phyloP scores from a whole-genome alignment of 2,329 filamentous ascomycete species.

The Teratosphaeria nubilosa region DNA sequence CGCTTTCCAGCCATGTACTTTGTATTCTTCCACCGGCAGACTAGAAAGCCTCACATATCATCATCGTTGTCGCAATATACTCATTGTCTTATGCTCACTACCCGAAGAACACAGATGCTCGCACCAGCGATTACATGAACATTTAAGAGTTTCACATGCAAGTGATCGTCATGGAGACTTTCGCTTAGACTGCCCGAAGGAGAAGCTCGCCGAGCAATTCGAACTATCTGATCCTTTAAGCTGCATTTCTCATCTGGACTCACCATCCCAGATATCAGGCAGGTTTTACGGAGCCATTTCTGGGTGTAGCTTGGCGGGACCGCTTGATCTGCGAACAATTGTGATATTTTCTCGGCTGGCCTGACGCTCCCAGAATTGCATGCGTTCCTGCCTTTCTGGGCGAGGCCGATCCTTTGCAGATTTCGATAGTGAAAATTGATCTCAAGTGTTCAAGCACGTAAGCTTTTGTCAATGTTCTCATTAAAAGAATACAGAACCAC shows the following conservation, averaged over 20 bases:
- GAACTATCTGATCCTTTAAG: neutral
- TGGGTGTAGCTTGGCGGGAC: too few species aligned
- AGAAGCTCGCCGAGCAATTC: neutral
- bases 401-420: too few species aligned
- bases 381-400: too few species aligned
- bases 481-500: too few species aligned
- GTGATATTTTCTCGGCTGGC: too few species aligned
- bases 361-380: too few species aligned
- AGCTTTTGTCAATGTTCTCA: too few species aligned
- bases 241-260: too few species aligned
- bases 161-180: neutral
- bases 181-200: neutral
- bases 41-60: neutral
- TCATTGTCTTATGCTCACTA: neutral
- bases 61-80: neutral
- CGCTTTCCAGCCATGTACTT: constrained; percentile 40
- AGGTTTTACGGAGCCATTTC: too few species aligned
- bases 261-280: neutral
- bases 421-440: too few species aligned
- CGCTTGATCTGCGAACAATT: too few species aligned
- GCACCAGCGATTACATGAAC: neutral
- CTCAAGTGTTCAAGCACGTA: too few species aligned
- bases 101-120: neutral
- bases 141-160: neutral
- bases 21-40: constrained; percentile 11